Percentiles rank a stretch among this genome's conserved stretches.
phyloP scores from a whole-genome alignment of 208 protist genomes.

The Trypanosoma brucei region DNA sequence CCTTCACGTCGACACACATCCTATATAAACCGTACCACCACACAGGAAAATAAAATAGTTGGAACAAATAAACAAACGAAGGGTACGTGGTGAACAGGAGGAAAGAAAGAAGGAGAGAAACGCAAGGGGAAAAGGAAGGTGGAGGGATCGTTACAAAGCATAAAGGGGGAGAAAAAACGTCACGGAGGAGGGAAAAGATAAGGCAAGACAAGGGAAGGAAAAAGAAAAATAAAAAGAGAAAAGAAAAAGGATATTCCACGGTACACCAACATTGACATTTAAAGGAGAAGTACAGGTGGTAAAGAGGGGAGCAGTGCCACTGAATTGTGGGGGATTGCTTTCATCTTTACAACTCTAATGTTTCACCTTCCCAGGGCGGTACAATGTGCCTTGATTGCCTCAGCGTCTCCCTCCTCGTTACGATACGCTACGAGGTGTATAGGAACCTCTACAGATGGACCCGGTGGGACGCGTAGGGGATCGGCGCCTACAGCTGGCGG shows the following conservation, averaged over 20 bases:
- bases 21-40: too few species aligned
- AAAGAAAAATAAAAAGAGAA: background rate
- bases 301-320: too few species aligned
- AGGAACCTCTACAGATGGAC: background rate
- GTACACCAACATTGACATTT: too few species aligned
- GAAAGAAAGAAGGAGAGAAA: background rate
- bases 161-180: background rate
- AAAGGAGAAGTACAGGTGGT: too few species aligned
- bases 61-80: too few species aligned
- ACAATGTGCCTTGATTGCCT: constrained; percentile 7
- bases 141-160: background rate
- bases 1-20: too few species aligned
- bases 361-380: constrained; percentile 11
- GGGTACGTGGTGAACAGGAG: too few species aligned
- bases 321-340: background rate
- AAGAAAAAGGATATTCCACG: background rate
- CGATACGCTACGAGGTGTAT: background rate
- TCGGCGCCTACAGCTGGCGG: background rate
- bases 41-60: too few species aligned
- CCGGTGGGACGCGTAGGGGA: background rate
- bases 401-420: constrained; percentile 7
- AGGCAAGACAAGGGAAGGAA: too few species aligned
- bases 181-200: background rate
- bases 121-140: too few species aligned
- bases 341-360: constrained; percentile 5